phyloP scores from a whole-genome alignment of 2,329 filamentous ascomycete genomes.

The Diaporthe ampelina region DNA sequence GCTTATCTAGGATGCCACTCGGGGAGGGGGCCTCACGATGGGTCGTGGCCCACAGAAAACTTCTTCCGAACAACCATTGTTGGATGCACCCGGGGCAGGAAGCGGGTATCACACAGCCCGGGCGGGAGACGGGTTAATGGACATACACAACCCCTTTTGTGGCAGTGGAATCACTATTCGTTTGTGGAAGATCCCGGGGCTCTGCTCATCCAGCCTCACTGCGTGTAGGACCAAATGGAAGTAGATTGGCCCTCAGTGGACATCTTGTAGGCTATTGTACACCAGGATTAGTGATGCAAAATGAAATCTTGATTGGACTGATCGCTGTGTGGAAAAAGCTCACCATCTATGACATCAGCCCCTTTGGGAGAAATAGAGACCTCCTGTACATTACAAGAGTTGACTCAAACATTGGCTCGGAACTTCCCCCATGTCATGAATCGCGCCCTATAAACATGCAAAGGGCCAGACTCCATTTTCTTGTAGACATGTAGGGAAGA shows the following conservation, averaged over 20 bases:
- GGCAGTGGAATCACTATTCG: background rate
- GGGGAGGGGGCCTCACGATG: background rate
- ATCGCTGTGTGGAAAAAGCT: background rate
- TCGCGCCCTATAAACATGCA: background rate
- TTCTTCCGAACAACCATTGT: background rate
- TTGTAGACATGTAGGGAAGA: background rate
- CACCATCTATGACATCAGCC: too few relatives aligned
- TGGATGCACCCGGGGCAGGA: background rate
- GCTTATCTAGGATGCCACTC: constrained; percentile 14
- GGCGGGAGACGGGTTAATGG: background rate
- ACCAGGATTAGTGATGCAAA: background rate
- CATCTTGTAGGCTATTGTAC: too few relatives aligned
- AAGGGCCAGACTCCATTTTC: background rate
- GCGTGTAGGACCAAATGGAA: background rate
- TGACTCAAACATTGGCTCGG: too few relatives aligned
- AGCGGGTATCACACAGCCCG: constrained; percentile 1
- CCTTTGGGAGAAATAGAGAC: background rate
- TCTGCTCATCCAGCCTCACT: too few relatives aligned
- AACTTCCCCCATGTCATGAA: background rate
- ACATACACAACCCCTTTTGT: background rate
- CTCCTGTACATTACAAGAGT: too few relatives aligned
- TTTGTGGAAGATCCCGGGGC: too few relatives aligned
- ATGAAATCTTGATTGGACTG: background rate
- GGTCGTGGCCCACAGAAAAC: background rate
- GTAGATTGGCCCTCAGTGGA: too few relatives aligned